Base-by-base conservation (phyloP, 139 green algal species). In the Edaphochlamys debaryana region DNA sequence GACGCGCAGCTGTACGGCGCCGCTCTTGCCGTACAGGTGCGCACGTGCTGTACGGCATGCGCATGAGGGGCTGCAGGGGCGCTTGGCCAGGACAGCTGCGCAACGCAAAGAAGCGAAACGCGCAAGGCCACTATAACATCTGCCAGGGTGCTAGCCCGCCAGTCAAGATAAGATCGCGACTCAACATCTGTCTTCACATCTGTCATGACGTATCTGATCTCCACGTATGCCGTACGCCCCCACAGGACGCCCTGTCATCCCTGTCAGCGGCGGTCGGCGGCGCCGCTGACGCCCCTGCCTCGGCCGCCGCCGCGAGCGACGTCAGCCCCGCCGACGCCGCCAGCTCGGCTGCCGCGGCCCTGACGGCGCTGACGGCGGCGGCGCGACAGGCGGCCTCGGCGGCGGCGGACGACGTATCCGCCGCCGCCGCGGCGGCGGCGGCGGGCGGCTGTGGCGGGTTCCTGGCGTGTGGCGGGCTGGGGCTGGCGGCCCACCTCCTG, bases 1-100 rank as follows among this genome's bases (percentile, higher is more conserved):
- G 81, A 87, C 30, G 52, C 80, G 52, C 25, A 45, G 34, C 20
- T 87, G 63, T 87, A 86, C 64, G 48, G 29, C 22, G 23, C 82
- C 1, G 86, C 77, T 0, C 29, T 67, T 13, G 76, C 63, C 15
- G 76, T 87, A 52, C 75, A 82, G 86, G 80, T 86, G 64, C 2
- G 83, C 3, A 45, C 4, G 11, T 2, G 3, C 9, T 6, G 56
- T 15, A 23, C 15, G 13, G 13, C 3, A 27, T 62, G 52, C 52
- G 13, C 17, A 15, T 25, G 52, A 20, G 52, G 4, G 15, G 52
- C 45, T n/a, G 45, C 45, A 22, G 45, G 11, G 11, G 45, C 45
- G 13, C 45, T 9, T 54, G 45, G 13, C 11, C 45, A 54, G 11
- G 45, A 54, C 11, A 9, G 11, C 45, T 13, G 11, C 11, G 45